These are phyloP conservation scores for Alternaria brassicae DNA, from an alignment of 2,329 filamentous ascomycete species.

Conservation along the genomic window DNA sequence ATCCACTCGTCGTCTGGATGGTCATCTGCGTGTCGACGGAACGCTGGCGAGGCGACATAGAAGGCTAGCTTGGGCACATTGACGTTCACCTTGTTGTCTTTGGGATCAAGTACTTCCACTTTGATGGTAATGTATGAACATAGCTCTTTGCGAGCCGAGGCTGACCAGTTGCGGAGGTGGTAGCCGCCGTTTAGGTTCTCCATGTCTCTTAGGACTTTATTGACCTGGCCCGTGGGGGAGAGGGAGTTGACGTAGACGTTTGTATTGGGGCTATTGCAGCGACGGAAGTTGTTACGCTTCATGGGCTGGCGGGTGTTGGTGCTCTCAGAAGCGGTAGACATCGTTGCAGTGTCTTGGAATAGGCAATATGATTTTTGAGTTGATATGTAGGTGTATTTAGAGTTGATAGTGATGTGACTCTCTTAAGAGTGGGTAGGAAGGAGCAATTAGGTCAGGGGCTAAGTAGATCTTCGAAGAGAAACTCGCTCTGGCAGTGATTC, in stretches of 20 bases:
- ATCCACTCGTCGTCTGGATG: background rate
- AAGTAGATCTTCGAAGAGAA: background rate
- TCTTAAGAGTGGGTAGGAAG: background rate
- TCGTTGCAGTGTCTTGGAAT: background rate
- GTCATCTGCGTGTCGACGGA: background rate
- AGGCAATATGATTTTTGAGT: background rate
- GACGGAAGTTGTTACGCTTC: background rate
- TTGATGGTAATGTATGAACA: background rate
- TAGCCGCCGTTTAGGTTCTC: conserved; percentile 8
- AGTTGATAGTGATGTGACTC: background rate
- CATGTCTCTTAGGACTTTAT: conserved; percentile 8
- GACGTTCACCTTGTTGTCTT: background rate
- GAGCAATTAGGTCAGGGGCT: background rate
- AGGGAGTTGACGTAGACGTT: conserved; percentile 2
- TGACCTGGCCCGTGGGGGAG: conserved; percentile 7
- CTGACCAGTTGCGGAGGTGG: conserved; percentile 14
- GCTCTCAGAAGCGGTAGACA: background rate
- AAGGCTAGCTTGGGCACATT: conserved; percentile 11
- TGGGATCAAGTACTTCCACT: conserved; percentile 1
- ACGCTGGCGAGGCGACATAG: conserved; percentile 9
- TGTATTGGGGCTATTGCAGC: background rate
- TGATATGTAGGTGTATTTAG: background rate
- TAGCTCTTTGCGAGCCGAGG: conserved; percentile 8
- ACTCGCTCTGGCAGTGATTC: background rate
- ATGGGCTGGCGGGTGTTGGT: background rate